Evolutionary conservation across 176 grass and related monocot species (phyloP), one percentile per base, ranked within the genome.

Genomic region (Eragrostis curvula): DNA sequence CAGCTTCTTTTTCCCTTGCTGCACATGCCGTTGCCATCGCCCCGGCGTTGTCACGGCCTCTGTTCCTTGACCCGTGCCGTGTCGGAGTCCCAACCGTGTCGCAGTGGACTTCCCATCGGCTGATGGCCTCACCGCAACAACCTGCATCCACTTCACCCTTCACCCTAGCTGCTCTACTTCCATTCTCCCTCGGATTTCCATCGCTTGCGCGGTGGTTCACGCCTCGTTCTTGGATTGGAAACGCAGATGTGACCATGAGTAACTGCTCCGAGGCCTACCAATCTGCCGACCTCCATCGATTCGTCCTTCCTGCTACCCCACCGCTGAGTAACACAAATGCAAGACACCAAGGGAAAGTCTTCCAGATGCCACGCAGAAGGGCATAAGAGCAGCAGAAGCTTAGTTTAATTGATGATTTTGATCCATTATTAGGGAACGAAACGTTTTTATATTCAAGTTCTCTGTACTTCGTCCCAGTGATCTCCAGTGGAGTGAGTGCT

Each of bases 141-240:
- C 70, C 25, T 51, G 63, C 42, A 55, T 47, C 9, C 56, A 27
- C 79, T 14, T n/a, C 44, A 69, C 40, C 70, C 46, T 81, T 78
- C 42, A 14, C 13, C 40, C 51, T n/a, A 39, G 45, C 56, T n/a
- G n/a, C 42, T 63, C 50, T 41, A 9, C 77, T 11, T 8, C 55
- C 10, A 27, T 57, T 63, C 8, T 8, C 9, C 44, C 11, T 66
- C 44, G 32, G 32, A 36, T 23, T 68, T 44, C 50, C 46, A 68
- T 74, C 28, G 50, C 64, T 84, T 72, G 74, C 60, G 8, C 49
- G 74, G 86, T 74, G 53, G 86, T 74, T 88, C 86, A 79, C 49
- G 81, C 60, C 28, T 88, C 75, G 28, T 74, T 73, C 59, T 84
- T 73, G 81, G 81, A 88, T 84, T 48, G 74, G 86, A 88, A 42